Base-by-base conservation (phyloP, 2,329 filamentous ascomycete species). In the Rugonectria rugulosa region DNA sequence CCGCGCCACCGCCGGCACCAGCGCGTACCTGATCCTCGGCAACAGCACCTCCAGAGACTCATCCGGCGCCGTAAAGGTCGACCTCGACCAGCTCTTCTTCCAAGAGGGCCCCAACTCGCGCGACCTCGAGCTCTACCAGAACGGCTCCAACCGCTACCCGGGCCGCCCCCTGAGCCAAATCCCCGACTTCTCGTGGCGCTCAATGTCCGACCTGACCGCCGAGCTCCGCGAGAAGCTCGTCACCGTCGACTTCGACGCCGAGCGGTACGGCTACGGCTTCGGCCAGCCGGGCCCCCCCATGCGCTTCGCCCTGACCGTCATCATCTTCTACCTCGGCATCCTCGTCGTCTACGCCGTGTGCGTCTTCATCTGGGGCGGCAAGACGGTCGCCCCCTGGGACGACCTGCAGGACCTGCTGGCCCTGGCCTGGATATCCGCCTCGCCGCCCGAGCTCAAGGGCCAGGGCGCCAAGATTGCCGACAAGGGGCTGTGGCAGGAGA, bases 211-310 rank as follows among this genome's bases (percentile, higher is more conserved):
- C 9, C 12, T 47, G 2, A 19, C 29, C 21, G 6, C 44, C 14
- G 26, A 27, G 5, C 14, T 24, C 3, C 24, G n/a, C 3, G 11
- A 38, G 15, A 12, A 8, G 2, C 9, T 29, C 11, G 17, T 24
- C 2, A 38, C 23, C 5, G 23, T 27, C 6, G 34, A 53, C 15
- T 46, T 53, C 12, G 11, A 46, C 2, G 24, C 50, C 10, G n/a
- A 46, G 20, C 32, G 19, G n/a, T 53, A 32, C 19, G 50, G 50
- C 14, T 46, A 53, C 15, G 50, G 50, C 3, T 53, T 40, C 12
- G 50, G 42, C 5, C 26, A 32, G 10, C 50, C 42, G 4, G 50
- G 50, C 3, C 24, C 36, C 3, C 21, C 42, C 24, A 53, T 53
- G 50, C 19, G 34, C 4, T 53, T 53, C 19, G 50, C 50, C 14